phyloP scores from a whole-genome alignment of 1,284 basidiomycete genomes.

The Cryptococcus sp. region DNA sequence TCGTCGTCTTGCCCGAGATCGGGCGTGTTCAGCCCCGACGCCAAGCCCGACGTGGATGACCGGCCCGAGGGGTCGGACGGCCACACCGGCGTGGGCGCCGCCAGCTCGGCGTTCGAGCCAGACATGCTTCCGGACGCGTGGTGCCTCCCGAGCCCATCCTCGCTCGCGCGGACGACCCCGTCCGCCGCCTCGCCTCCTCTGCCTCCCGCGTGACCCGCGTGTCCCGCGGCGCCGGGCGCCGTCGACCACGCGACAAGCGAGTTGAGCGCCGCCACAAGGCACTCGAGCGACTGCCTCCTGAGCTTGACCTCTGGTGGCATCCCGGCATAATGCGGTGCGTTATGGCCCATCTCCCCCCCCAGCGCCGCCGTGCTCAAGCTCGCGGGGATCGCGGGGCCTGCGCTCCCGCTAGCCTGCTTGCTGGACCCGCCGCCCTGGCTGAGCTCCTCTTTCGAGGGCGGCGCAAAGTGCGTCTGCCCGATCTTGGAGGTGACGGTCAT shows the following conservation, averaged over 20 bases:
- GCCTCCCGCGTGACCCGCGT: not conserved
- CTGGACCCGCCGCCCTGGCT: constrained; percentile 20
- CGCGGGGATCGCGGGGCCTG: constrained; percentile 55
- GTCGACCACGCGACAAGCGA: constrained; percentile 89
- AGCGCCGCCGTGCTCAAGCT: constrained; percentile 67
- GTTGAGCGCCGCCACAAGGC: constrained; percentile 76
- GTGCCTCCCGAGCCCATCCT: constrained; percentile 31
- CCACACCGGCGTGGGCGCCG: constrained; percentile 31
- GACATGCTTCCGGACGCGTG: constrained; percentile 20
- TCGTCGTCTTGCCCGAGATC: constrained; percentile 79
- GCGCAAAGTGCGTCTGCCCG: constrained; percentile 64
- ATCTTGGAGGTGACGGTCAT: constrained; percentile 94
- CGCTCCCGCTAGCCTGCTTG: constrained; percentile 48
- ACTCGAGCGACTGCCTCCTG: constrained; percentile 82
- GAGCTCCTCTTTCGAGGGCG: constrained; percentile 51
- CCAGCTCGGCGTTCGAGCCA: constrained; percentile 36
- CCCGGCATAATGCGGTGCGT: constrained; percentile 57
- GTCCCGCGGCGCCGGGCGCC: constrained; percentile 7
- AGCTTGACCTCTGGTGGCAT: constrained; percentile 76
- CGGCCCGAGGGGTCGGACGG: constrained; percentile 17
- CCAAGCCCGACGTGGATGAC: constrained; percentile 16
- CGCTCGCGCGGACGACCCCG: constrained; percentile 30
- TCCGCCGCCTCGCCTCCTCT: constrained; percentile 8
- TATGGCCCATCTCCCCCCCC: constrained; percentile 32
- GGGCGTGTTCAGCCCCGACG: constrained; percentile 59